Evolutionary conservation across 805 yeast genomes (phyloP).

Genomic region (Ascoidea asiatica): DNA sequence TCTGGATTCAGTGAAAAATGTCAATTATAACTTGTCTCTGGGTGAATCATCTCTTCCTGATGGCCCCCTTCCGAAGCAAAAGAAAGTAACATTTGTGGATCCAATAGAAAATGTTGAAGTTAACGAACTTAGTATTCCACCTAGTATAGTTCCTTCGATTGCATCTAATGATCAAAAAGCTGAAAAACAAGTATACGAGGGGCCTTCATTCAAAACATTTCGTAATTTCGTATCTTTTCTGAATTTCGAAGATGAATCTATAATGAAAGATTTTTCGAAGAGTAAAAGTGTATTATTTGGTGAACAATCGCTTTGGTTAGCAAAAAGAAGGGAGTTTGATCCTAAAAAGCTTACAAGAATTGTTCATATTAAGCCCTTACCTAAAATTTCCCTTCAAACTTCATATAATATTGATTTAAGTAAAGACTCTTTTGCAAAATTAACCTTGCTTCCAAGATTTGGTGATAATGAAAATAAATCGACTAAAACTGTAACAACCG

Average conservation of each 20-base stretch:
- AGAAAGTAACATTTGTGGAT: conserved; percentile 1
- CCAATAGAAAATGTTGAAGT: not conserved
- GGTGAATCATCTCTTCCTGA: too few relatives aligned
- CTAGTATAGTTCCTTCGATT: too few relatives aligned
- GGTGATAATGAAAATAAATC: conserved; percentile 27
- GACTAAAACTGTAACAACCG: conserved; percentile 22
- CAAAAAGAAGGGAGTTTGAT: conserved; percentile 27
- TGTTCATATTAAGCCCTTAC: conserved; percentile 23
- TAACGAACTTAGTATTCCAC: too few relatives aligned
- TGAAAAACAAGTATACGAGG: conserved; percentile 31
- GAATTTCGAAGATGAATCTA: conserved; percentile 4
- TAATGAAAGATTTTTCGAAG: conserved; percentile 12
- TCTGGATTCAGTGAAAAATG: too few relatives aligned
- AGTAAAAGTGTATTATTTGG: conserved; percentile 42
- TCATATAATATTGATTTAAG: conserved; percentile 2
- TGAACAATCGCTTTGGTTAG: conserved; percentile 35
- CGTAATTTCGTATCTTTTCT: conserved; percentile 38
- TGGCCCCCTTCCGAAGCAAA: too few relatives aligned
- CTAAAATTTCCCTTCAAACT: conserved; percentile 4
- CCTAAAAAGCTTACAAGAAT: conserved; percentile 40
- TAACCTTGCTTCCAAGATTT: conserved; percentile 38
- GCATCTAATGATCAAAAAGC: conserved; percentile 1
- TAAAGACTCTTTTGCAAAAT: conserved; percentile 24
- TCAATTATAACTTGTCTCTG: too few relatives aligned
- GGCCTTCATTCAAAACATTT: conserved; percentile 54